Evolutionary conservation across 768 basidiomycete species (phyloP).

Genomic region (Auriscalpium microsporum): DNA sequence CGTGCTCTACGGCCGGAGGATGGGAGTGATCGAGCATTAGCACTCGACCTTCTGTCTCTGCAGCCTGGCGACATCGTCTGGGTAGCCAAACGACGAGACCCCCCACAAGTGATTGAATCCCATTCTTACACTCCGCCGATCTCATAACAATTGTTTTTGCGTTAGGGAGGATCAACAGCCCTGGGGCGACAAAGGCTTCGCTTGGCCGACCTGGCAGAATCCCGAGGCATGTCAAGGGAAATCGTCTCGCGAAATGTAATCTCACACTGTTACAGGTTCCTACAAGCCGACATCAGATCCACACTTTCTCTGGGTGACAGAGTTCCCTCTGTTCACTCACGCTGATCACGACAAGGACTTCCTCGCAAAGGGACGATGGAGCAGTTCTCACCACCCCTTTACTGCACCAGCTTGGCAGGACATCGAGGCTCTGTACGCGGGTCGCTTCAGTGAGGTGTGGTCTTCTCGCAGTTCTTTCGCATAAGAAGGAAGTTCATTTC

Average conservation of each 20-base stretch:
- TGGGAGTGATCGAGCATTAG: not conserved
- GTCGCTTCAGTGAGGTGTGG: constrained; percentile 46
- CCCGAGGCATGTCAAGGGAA: constrained; percentile 38
- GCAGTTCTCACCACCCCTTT: constrained; percentile 91
- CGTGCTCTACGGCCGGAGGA: not conserved
- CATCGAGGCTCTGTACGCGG: constrained; percentile 64
- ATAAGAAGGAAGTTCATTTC: constrained; percentile 11
- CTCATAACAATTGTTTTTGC: constrained; percentile 5
- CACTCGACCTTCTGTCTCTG: not conserved
- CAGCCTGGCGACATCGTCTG: constrained; percentile 12
- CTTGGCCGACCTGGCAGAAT: constrained; percentile 58
- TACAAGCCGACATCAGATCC: constrained; percentile 46
- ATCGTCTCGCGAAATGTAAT: not conserved
- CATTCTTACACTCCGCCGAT: not conserved
- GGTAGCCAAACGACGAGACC: constrained; percentile 5
- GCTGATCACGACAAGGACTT: constrained; percentile 84
- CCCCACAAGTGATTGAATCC: constrained; percentile 3
- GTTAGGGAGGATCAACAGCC: constrained; percentile 78
- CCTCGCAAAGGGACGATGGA: constrained; percentile 81
- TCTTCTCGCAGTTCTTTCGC: constrained; percentile 23
- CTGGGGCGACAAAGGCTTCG: constrained; percentile 65
- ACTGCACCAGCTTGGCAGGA: constrained; percentile 94
- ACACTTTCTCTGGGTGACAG: constrained; percentile 92
- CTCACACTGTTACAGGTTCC: constrained; percentile 37
- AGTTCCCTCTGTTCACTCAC: constrained; percentile 87